Evolutionary conservation across 805 yeast genomes (phyloP), one percentile per base, ranked within the genome.

Genomic region (Candida suzukii): DNA sequence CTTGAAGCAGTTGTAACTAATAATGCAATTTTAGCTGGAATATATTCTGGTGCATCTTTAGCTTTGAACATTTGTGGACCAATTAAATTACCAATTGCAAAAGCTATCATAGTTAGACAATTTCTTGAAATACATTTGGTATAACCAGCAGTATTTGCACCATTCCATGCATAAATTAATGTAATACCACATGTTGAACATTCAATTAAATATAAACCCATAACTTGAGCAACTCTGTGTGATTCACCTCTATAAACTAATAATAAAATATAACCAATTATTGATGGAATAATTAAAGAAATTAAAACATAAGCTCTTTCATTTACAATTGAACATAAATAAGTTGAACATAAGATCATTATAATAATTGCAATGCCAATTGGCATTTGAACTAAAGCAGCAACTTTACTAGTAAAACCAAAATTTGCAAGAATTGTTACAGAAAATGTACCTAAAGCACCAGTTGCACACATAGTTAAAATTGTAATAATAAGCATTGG

Each of bases 21-120:
- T 54, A 77, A 66, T 3, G 76, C 66, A 22, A 70, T 64, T 47
- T 76, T 76, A 3, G 80, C 83, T 26, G 75, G 73, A 8, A 56
- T 60, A 51, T 81, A 83, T 21, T 57, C 54, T 13, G 88, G 88
- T 12, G 75, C 78, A 40, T 80, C 75, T 6, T 59, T 51, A 1
- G 71, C 62, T 41, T 64, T 66, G 62, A 83, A 83, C 12, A 84
- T 68, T 57, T 81, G 87, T 5, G 90, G 87, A 4, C 88, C 88
- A 40, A 78, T 71, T 37, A 81, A 60, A 51, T 79, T 78, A 17
- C 86, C 85, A 31, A 74, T 71, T 37, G 85, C 77, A 53, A 79
- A 83, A 4, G 75, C 78, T 41, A 81, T 66, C 61, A 82, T 66
- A 32, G 72, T 69, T 22, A 75, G 57, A 4, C 80, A 78, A 38